Evolutionary conservation across 2,329 filamentous ascomycete species (phyloP), one percentile per base, ranked within the genome.

Genomic region (Diplodia intermedia): DNA sequence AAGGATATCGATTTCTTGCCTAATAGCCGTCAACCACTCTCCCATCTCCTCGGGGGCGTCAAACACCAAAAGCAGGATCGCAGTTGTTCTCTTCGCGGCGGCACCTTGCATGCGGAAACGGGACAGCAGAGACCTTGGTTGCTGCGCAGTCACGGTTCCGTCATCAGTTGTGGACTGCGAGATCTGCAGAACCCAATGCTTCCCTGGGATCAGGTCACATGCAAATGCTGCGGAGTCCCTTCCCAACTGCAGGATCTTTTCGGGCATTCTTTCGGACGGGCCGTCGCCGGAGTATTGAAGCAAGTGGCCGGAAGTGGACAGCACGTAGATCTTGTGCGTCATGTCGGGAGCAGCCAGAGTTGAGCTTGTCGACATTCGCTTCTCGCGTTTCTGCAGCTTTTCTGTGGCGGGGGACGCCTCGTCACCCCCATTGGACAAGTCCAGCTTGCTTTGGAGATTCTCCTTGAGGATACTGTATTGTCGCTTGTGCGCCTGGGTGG

Each of bases 161-260:
- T 90, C 86, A 2, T 85, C 79, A 61, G 89, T 88, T 68, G 88
- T 87, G 9, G 84, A 81, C 43, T 91, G 90, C 2, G 88, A 90
- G 26, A 94, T 87, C 72, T 93, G 91, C 15, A 94, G 78, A 6
- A 94, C 92, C 88, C 91, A 94, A 73, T 93, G 91, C 69, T 88
- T 88, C 6, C 92, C 92, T 3, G 91, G 90, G 67, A 94, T 92
- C 15, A 91, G 83, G 75, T 95, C 92, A 71, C 89, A 93, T 1
- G 90, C 92, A 77, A 93, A 94, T 5, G 91, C 92, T 12, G 90
- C 91, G 3, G 91, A 94, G 57, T 91, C 86, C 70, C 88, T 89
- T n/a, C 88, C 87, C 4, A 95, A 81, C 60, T 89, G 88, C 68
- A 94, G 81, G 40, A 91, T 83, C 77, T 89, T 92, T 76, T 95